Base-by-base conservation (phyloP, 2,329 filamentous ascomycete genomes). In the Ustilaginoidea virens region DNA sequence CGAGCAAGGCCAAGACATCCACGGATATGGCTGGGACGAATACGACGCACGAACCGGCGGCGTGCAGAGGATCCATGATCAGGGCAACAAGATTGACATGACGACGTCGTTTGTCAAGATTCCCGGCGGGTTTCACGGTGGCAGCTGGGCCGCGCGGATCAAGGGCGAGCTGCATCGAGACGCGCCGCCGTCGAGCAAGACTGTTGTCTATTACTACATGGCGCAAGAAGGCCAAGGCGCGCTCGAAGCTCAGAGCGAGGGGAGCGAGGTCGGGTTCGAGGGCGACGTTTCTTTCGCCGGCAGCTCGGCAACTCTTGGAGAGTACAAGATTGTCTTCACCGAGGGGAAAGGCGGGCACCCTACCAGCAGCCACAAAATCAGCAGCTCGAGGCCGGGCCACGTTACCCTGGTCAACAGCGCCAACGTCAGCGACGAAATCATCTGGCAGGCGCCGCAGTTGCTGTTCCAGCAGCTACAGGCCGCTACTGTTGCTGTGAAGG, bases 1-100 rank as follows among this genome's bases (percentile, higher is more conserved):
- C 56, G 90, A 96, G 53, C 90, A 98, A 52, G 72, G 90, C 51
- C 83, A 92, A 50, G 80, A 80, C 39, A 92, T 98, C 68, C 79
- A 74, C 27, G 87, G 87, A 32, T 98, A 98, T 52, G 90, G 90
- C 36, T 98, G 90, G 90, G 86, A 96, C 45, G 82, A 92, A 50
- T 98, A 92, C 52, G 90, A 98, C 54, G 76, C 85, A 14, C 69
- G 90, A 33, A 78, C 67, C 32, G 90, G 90, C 36, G 90, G 90
- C 32, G 66, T 80, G 14, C 83, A 98, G 55, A 80, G 80, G 1
- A 87, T 98, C 34, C 83, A 92, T 47, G 90, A 98, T 51, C 74
- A 76, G 30, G 78, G 71, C 27, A 98, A 98, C 55, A 70, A 69
- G 33, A 68, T 98, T 39, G 86, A 96, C 55, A 69, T 98, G 37